Percentiles rank a stretch among this genome's conserved stretches.
Evolutionary conservation across 2,329 filamentous ascomycete species (phyloP).

Genomic region (Bipolaris gigantea): DNA sequence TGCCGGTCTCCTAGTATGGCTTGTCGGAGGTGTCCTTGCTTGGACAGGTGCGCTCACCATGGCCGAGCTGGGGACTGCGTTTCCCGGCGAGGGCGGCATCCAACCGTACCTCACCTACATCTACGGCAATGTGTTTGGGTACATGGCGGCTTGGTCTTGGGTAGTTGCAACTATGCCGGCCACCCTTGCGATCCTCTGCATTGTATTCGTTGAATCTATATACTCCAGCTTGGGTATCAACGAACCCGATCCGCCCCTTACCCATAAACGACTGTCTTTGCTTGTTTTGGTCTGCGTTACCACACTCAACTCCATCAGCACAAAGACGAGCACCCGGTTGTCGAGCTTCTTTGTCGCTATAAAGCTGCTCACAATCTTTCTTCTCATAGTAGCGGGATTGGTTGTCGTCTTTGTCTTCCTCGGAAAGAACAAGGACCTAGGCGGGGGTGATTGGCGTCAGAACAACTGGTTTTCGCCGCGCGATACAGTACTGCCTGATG

Average conservation of each 20-base stretch:
- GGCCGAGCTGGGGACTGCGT: constrained; percentile 65
- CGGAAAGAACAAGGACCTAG: constrained; percentile 33
- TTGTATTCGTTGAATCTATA: constrained; percentile 58
- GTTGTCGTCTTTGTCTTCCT: constrained; percentile 36
- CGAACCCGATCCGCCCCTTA: constrained; percentile 53
- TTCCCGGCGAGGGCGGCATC: constrained; percentile 66
- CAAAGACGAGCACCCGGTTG: constrained; percentile 46
- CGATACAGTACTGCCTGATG: constrained; percentile 34
- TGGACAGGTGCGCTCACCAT: constrained; percentile 67
- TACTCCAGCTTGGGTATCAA: constrained; percentile 59
- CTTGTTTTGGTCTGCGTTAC: constrained; percentile 46
- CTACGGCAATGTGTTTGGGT: constrained; percentile 63
- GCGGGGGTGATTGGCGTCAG: constrained; percentile 40
- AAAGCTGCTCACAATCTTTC: constrained; percentile 39
- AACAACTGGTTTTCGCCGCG: constrained; percentile 39
- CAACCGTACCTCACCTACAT: constrained; percentile 65
- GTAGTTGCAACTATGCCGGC: constrained; percentile 67
- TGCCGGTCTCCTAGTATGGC: constrained; percentile 61
- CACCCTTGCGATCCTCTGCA: constrained; percentile 64
- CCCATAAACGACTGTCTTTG: constrained; percentile 46
- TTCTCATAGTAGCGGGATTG: constrained; percentile 43
- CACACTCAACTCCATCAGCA: constrained; percentile 49
- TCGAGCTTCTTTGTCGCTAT: constrained; percentile 46
- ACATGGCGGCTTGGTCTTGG: constrained; percentile 68
- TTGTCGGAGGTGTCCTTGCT: constrained; percentile 63